Evolutionary conservation across 2,329 filamentous ascomycete genomes (phyloP), one percentile per base, ranked within the genome.

Genomic region (Calycina marina): DNA sequence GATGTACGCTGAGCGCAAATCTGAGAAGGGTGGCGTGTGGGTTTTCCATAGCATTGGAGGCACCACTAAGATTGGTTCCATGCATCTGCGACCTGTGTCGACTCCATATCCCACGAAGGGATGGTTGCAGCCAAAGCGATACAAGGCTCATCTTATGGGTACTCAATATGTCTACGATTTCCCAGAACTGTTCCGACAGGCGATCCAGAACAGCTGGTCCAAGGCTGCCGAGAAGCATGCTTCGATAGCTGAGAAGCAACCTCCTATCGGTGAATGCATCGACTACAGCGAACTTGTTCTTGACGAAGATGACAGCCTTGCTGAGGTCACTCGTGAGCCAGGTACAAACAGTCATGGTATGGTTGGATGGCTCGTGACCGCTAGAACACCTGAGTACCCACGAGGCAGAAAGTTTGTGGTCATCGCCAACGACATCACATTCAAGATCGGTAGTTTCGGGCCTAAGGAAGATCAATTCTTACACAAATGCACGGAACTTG

Each of bases 91-190:
- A 52, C 75, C 86, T 4, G 86, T 96, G 43, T 81, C 76, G 27
- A 86, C 85, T 3, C 85, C 90, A 14, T 98, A 98, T 59, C 79
- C 88, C 22, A 94, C 88, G 53, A 98, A 98, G 75, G 92, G 94
- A 60, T 93, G 86, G 67, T 71, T 98, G 39, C 90, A 98, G 63
- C 90, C 90, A 41, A 96, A 96, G 76, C 77, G 90, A 49, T 96
- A 98, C 76, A 94, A 93, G 77, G 90, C 90, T 46, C 90, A 98
- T 56, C 66, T 96, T 40, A 94, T 98, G 86, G 90, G 90, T 43
- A 98, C 90, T 16, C 90, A 98, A 61, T 98, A 94, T 56, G 90
- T 96, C 34, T 98, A 98, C 57, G 90, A 98, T 60, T 98, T 98
- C 78, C 90, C 90, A 17, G 90, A 98, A 68, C 76, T 98, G 30